Percentiles rank a stretch among this genome's conserved stretches.
These are phyloP conservation scores for Podospora pseudoanserina DNA, from an alignment of 495 filamentous ascomycete genomes.

Conservation along the genomic window DNA sequence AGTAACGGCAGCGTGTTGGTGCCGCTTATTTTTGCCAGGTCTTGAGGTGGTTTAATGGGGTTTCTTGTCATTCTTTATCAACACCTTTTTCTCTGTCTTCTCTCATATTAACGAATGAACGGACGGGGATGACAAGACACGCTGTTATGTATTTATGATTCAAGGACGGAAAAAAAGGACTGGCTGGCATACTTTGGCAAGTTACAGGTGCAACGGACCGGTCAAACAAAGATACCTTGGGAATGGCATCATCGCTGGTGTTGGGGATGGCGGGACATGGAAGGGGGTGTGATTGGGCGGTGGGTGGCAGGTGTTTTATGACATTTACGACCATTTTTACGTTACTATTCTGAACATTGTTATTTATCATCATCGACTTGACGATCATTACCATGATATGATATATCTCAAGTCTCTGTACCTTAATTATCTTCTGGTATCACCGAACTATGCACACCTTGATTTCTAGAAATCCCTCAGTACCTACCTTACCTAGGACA, in stretches of 20 bases:
- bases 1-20: slow-evolving; percentile 36
- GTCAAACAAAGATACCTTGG: slow-evolving; percentile 1
- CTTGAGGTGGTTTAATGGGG: slow-evolving; percentile 9
- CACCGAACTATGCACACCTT: no score
- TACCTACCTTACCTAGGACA: no score
- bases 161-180: slow-evolving; percentile 3
- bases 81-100: slow-evolving; percentile 10
- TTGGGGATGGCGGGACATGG: slow-evolving; percentile 1
- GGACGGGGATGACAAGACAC: neutral
- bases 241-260: neutral
- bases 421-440: neutral
- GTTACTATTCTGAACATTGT: neutral
- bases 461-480: no score
- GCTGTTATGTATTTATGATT: slow-evolving; percentile 10
- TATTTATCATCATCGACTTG: neutral
- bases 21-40: slow-evolving; percentile 51
- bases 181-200: neutral
- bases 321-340: slow-evolving; percentile 7
- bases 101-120: neutral
- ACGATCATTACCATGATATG: neutral
- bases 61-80: slow-evolving; percentile 1
- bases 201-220: neutral
- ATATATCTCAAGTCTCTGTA: no score
- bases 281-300: neutral
- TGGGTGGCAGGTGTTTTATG: neutral